Evolutionary conservation across 2,329 filamentous ascomycete genomes (phyloP), one percentile per base, ranked within the genome.

Genomic region (Cladosporium sp.): DNA sequence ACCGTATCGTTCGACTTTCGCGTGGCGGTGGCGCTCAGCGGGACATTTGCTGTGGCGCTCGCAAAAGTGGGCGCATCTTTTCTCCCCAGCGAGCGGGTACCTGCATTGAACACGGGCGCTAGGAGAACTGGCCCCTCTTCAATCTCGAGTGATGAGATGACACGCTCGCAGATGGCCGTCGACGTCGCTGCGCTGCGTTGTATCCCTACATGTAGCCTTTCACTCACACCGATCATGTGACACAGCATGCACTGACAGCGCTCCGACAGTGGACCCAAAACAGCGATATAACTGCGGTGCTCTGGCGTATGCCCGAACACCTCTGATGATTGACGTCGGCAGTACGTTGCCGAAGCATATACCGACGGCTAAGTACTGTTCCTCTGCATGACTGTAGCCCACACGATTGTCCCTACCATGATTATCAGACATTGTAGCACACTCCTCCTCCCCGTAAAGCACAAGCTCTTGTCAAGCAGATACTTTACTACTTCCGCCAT

Each of bases 291-390:
- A 34, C 30, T 34, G 11, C 7, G 30, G 30, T 34, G 8, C 11
- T 34, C 7, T 34, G 8, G 8, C 9, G 3, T 9, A 34, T 9
- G 8, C 11, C 9, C 30, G 4, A 12, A 34, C 11, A 34, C 8
- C 30, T 5, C 30, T 9, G 4, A 34, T 5, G 30, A 9, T 5
- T 9, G 30, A 8, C 30, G 8, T 17, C 36, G 54, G 42, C 42
- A 38, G 38, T 36, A 14, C 42, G 20, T 56, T 56, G 54, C 54
- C 54, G 54, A 56, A 49, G 19, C 42, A 56, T 36, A 49, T 56
- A 49, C 54, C 54, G 54, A 56, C 54, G 54, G 54, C 42, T 56
- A 56, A 56, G 54, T 56, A 56, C 54, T 56, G 30, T 56, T 49
- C 54, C 54, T 19, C 22, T 25, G 25, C 25, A 25, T 25, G 25